Conservation (phyloP, 345 rosid genomes). For the Zanthoxylum bungeanum region DNA sequence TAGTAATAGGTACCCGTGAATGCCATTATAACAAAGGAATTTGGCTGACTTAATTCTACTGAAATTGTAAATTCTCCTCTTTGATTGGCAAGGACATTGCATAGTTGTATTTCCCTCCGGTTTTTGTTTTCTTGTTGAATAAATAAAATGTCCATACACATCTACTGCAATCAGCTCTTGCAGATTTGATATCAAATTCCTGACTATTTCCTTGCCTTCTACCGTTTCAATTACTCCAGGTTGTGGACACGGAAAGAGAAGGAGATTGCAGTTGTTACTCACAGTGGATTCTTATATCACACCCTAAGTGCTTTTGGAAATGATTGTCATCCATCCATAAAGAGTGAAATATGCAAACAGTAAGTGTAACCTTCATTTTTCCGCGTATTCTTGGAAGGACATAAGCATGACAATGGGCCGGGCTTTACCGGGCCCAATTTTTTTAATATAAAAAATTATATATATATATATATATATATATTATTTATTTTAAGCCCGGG, state of each 20-base stretch:
- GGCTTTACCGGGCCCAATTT: too few species aligned
- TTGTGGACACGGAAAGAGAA: slow-evolving; percentile 66
- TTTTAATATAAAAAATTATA: too few species aligned
- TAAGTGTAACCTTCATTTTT: slow-evolving; percentile 30
- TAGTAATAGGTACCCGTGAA: neutral
- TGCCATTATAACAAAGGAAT: neutral
- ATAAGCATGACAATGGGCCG: too few species aligned
- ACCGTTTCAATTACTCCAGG: slow-evolving; percentile 39
- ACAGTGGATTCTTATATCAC: slow-evolving; percentile 62
- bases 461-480: too few species aligned
- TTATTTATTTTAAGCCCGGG: too few species aligned
- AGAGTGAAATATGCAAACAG: slow-evolving; percentile 53
- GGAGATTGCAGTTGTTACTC: slow-evolving; percentile 78
- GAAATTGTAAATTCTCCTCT: neutral
- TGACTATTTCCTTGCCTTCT: neutral
- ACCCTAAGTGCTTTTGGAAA: slow-evolving; percentile 53
- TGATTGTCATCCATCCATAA: slow-evolving; percentile 46
- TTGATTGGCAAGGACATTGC: neutral
- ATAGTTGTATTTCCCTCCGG: neutral
- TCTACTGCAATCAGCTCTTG: neutral
- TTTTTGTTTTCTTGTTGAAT: neutral
- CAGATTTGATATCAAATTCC: neutral
- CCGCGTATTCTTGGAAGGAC: too few species aligned
- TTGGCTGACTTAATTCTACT: neutral
- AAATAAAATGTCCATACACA: neutral